phyloP scores from a whole-genome alignment of 176 grass and related monocot species.

The Lolium rigidum region DNA sequence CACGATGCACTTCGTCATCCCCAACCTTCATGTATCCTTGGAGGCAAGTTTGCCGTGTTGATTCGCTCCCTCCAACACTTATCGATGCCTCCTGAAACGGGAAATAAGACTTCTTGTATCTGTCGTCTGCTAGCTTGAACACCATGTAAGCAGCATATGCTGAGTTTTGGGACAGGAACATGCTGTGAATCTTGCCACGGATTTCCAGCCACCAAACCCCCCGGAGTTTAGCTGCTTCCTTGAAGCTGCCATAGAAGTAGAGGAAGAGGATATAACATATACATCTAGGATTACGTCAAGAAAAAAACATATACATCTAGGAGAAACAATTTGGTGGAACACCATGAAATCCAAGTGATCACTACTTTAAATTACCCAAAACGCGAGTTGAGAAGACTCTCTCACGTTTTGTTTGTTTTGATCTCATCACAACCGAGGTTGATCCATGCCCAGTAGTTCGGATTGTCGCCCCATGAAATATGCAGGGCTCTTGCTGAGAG shows the following conservation, averaged over 20 bases:
- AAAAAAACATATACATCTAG: neutral
- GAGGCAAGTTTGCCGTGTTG: neutral
- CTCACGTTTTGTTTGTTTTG: neutral
- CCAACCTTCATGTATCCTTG: neutral
- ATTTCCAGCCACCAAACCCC: neutral
- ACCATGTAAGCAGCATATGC: neutral
- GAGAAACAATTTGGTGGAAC: neutral
- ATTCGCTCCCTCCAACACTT: neutral
- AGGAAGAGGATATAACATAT: neutral
- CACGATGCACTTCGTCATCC: neutral
- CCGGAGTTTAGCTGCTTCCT: neutral
- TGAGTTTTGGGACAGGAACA: neutral
- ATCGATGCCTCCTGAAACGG: neutral
- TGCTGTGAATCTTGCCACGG: neutral
- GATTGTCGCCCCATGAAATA: neutral
- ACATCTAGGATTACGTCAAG: too few species aligned
- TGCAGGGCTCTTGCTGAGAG: conserved; percentile 54
- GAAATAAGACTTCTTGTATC: neutral
- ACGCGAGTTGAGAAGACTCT: too few species aligned
- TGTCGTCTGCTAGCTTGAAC: neutral
- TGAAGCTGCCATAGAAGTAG: neutral
- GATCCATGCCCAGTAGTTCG: neutral
- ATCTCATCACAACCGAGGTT: neutral
- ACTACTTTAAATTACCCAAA: too few species aligned
- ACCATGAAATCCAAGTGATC: neutral